Conservation (phyloP, 1,139 yeast species). For the Ogataea hybrid region DNA sequence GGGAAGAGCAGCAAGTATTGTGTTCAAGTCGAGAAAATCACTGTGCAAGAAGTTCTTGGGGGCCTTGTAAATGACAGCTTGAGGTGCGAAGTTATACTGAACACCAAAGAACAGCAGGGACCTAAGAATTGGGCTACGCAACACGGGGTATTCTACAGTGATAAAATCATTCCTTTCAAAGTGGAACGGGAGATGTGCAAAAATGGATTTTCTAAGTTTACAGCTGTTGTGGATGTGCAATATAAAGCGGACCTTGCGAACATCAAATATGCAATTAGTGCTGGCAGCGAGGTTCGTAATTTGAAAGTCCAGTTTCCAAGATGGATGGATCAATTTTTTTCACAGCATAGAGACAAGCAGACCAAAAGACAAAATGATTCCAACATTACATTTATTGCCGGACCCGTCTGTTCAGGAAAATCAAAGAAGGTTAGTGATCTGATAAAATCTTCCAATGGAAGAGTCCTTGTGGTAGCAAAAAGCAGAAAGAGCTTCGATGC, state of each 20-base stretch:
- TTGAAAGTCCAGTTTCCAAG: conserved; percentile 10
- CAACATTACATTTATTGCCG: conserved; percentile 55
- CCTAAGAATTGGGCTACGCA: too few relatives aligned
- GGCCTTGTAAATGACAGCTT: neutral
- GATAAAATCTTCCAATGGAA: conserved; percentile 31
- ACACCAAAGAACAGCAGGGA: neutral
- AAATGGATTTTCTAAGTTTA: too few relatives aligned
- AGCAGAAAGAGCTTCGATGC: conserved; percentile 3
- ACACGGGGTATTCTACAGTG: too few relatives aligned
- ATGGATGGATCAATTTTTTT: too few relatives aligned
- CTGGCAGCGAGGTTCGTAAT: neutral
- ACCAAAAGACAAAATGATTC: conserved; percentile 10
- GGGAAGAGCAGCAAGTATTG: conserved; percentile 1
- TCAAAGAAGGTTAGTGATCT: conserved; percentile 30
- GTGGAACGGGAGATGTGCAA: too few relatives aligned
- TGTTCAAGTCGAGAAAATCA: neutral
- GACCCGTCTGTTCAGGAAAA: conserved; percentile 70
- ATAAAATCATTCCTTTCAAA: too few relatives aligned
- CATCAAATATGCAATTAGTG: conserved; percentile 2
- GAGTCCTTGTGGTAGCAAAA: conserved; percentile 35
- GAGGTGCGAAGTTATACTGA: neutral
- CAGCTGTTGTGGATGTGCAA: neutral
- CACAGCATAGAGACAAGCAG: too few relatives aligned
- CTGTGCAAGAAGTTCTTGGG: neutral
- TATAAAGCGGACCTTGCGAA: neutral